Evolutionary conservation across 2,329 filamentous ascomycete species (phyloP), one percentile per base, ranked within the genome.

Genomic region (Microcera coccophila): DNA sequence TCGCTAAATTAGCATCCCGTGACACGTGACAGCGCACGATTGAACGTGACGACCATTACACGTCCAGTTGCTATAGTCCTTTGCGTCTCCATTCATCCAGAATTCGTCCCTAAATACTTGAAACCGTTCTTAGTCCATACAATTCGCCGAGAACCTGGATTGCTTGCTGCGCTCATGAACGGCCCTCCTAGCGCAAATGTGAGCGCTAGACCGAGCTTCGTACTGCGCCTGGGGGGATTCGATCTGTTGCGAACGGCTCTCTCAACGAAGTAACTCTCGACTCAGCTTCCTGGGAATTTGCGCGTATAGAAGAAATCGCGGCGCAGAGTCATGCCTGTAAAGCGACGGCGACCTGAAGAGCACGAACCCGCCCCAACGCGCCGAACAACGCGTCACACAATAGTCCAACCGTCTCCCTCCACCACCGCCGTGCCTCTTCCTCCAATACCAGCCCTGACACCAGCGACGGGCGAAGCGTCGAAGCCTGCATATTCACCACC

Each of bases 321-420:
- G n/a, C n/a, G n/a, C 17, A 31, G 39, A 47, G 48, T 49, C 43
- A 67, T 67, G 65, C 59, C 65, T 49, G 53, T 56, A 49, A 69
- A 68, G 58, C 64, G 65, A 54, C 68, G 66, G 49, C 62, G 57
- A 49, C 57, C 55, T 36, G 55, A 59, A 50, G 58, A 63, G 32
- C 46, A 53, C 39, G 42, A 53, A 42, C 42, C 57, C 42, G 44
- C 53, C 36, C 39, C 48, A 28, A 60, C 64, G 62, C 65, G 66
- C 56, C 62, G 65, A 47, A 59, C 63, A 47, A 67, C 66, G 65
- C 66, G 66, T 62, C 66, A 68, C 46, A 67, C 63, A 49, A 58
- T 61, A 18, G 51, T 16, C 35, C 44, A 15, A 39, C 52, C 44
- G 26, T 34, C 39, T 19, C 45, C 9, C 17, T 16, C 40, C 18